Evolutionary conservation across 2,329 filamentous ascomycete genomes (phyloP), one percentile per base, ranked within the genome.

Genomic region (Epichloe sp.): DNA sequence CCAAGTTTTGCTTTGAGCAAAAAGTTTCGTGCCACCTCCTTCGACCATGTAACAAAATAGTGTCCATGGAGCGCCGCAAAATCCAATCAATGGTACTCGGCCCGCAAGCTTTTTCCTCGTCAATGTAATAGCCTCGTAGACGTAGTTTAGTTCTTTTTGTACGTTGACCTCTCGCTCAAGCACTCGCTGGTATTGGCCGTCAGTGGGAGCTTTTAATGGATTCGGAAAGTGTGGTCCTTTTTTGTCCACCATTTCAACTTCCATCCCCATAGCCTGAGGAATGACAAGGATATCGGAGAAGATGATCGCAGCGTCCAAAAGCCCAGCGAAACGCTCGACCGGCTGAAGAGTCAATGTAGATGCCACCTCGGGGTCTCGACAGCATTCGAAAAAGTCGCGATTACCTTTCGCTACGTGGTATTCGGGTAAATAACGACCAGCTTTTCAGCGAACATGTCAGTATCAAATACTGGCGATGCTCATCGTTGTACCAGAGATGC

Each of bases 11-110:
- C 82, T 85, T 70, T 95, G 84, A 54, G 87, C 82, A 71, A 97
- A 97, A 64, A 97, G 75, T 74, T 97, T 97, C 59, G 86, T 94
- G 43, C 93, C 93, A 46, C 93, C 93, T 15, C 93, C 93, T 70
- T 98, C 93, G 17, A 97, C 88, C 93, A 98, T 98, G 73, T 98
- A 98, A 73, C 91, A 95, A 63, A 98, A 78, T 53, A 98, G 70
- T 2, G 93, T 98, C 88, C 93, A 98, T 1, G 93, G 93, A 7
- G 93, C 90, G 50, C 93, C 93, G 62, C 90, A 96, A 73, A 98
- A 98, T 37, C 93, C 93, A 65, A 95, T 94, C 57, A 98, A 71
- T 5, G 93, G 93, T 35, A 98, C 93, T 44, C 89, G 78, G 1
- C 93, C 93, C 46, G 83, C 77, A 49, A 98, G 72, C 75, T 95